Evolutionary conservation across 1,284 basidiomycete genomes (phyloP), one percentile per base, ranked within the genome.

Genomic region (Ceratobasidium papillatum): DNA sequence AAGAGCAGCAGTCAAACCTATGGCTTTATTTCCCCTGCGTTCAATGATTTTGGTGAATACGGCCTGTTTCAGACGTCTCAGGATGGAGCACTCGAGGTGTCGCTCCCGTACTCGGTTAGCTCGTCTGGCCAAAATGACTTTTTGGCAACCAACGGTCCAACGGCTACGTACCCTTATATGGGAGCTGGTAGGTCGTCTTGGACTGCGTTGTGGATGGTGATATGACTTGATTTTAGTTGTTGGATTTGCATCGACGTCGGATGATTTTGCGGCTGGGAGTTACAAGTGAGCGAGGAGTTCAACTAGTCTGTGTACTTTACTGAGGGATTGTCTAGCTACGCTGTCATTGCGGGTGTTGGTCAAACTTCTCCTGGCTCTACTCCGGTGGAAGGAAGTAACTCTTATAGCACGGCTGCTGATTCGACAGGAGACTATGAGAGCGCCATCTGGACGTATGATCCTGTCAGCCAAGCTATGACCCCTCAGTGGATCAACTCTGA

Each of bases 401-500:
- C 66, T 22, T 69, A 54, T 56, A 30, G 36, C 9, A 38, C 34
- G 19, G 38, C 65, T 30, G 32, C 19, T 3, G 45, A n/a, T 47
- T 3, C 45, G 7, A 49, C 66, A 32, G 54, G 52, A 3, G 27
- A 58, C 22, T 52, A 36, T 30, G 52, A 69, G 54, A 59, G 52
- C 43, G 66, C 74, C 25, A 64, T 75, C 43, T 75, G 74, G 74
- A 22, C 17, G 9, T 75, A 75, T 36, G 25, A 75, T 47, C 68
- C 74, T 14, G 41, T 12, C 7, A 69, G 43, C 22, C 34, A 34
- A 19, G 74, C 56, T 34, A 34, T 75, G 12, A 54, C 74, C 22
- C 32, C 56, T n/a, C 58, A 66, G 30, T 75, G 74, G 74, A 51
- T 75, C 32, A 75, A 75, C 34, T 69, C 43, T 54, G 65, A 69